Evolutionary conservation across 1,139 yeast species (phyloP), one percentile per base, ranked within the genome.

Genomic region (Debaryomycetaceae sp.): DNA sequence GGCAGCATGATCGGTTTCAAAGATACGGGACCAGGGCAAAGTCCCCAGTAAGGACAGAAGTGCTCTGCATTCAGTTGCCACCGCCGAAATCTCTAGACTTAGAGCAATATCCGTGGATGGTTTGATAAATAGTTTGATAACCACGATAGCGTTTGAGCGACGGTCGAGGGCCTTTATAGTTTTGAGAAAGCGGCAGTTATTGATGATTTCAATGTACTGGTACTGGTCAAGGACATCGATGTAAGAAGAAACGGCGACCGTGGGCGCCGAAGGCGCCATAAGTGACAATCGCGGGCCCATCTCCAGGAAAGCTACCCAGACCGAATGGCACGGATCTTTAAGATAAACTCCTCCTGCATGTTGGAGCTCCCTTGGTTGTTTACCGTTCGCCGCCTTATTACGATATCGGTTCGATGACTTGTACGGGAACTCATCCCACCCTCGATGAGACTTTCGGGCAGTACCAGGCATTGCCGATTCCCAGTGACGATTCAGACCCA

Each of bases 1-100:
- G 0, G 93, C 95, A 0, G 97, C 97, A 30, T 96, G 63, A 33
- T 82, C 94, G 0, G 96, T 85, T 46, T 87, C 96, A 15, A 86
- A 65, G 26, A 90, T 58, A 35, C 77, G 70, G 32, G 73, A 63
- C 55, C 78, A 87, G 3, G 93, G 80, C 15, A 85, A 51, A 3
- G 76, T 77, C 41, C 78, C 80, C 10, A 77, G 76, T 26, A 72
- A 62, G 25, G 62, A 69, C 2, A 62, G 48, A 16, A 78, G 43
- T 35, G 66, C 41, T 3, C 57, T 47, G 2, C 62, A 45, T 33
- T 54, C 59, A 33, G 44, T 48, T 40, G 62, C 51, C 44, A 59
- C 25, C 41, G 51, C 27, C 51, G 64, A 55, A 47, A 55, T 36
- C 33, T 49, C 31, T 28, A 44, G 37, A 37, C 55, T 65, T 41